phyloP scores from a whole-genome alignment of 805 yeast species.

The Diddensiella caesifluorescens region DNA sequence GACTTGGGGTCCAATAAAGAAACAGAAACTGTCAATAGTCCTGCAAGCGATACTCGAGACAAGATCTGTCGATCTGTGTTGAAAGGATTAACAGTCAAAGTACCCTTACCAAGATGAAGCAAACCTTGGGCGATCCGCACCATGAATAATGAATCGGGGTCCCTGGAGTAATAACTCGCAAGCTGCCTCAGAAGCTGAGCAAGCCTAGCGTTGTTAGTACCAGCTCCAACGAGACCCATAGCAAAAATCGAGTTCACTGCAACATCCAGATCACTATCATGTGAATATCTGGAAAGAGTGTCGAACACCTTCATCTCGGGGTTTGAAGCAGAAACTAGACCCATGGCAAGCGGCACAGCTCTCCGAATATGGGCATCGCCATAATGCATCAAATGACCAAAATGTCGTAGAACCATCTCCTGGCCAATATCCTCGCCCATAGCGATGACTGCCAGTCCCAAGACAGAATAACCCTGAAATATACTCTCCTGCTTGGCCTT shows the following conservation, averaged over 20 bases:
- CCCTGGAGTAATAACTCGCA: conserved; percentile 87
- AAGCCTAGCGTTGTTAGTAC: conserved; percentile 96
- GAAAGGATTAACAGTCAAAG: conserved; percentile 82
- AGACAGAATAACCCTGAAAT: conserved; percentile 81
- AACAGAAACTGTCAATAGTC: conserved; percentile 76
- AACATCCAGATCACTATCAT: conserved; percentile 89
- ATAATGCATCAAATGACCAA: conserved; percentile 95
- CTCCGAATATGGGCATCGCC: conserved; percentile 87
- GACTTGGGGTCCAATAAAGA: conserved; percentile 80
- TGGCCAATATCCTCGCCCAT: conserved; percentile 98
- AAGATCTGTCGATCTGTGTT: conserved; percentile 81
- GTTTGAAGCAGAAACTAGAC: conserved; percentile 83
- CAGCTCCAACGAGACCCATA: conserved; percentile 98
- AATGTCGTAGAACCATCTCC: conserved; percentile 95
- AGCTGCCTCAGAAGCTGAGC: conserved; percentile 93
- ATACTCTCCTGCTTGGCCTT: conserved; percentile 43
- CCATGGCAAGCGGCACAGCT: conserved; percentile 98
- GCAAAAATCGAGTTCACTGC: conserved; percentile 92
- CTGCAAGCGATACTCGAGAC: conserved; percentile 85
- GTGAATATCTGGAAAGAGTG: conserved; percentile 91
- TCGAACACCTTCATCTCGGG: conserved; percentile 98
- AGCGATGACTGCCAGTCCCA: conserved; percentile 90
- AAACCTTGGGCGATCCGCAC: conserved; percentile 94
- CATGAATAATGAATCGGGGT: conserved; percentile 84
- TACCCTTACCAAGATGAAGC: conserved; percentile 94